Evolutionary conservation across 179 eudicot genomes (phyloP).

Genomic region (Gypsophila paniculata): DNA sequence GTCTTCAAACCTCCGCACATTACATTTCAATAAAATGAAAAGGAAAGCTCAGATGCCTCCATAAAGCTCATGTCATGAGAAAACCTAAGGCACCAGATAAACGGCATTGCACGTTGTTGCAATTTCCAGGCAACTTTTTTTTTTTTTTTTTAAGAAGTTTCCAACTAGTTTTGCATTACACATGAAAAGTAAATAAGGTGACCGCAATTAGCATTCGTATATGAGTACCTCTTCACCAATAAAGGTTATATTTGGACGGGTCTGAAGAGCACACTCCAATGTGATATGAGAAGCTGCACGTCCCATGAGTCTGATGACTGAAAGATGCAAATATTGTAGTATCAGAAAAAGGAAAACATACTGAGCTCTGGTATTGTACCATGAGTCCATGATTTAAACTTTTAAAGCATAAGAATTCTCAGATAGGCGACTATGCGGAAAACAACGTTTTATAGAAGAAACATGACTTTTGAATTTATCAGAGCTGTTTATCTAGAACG

Average conservation of each 20-base stretch:
- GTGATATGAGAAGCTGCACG: conserved; percentile 99
- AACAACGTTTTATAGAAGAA: not conserved
- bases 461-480: not conserved
- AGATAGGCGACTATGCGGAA: not conserved
- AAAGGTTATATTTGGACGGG: conserved; percentile 88
- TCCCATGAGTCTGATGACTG: conserved; percentile 98
- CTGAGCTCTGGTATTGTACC: not conserved
- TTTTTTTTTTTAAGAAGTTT: not conserved
- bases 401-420: not conserved
- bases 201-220: not conserved
- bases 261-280: conserved; percentile 95
- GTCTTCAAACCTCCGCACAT: not conserved
- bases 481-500: not conserved
- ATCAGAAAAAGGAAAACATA: not conserved
- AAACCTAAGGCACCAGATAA: not conserved
- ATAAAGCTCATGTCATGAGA: not conserved
- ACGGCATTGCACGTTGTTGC: not conserved
- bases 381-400: no score
- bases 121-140: not conserved
- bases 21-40: not conserved
- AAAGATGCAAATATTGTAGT: conserved; percentile 2
- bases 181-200: not conserved
- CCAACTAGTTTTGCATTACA: not conserved
- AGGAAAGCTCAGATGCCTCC: not conserved
- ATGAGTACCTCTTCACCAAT: conserved; percentile 84